Evolutionary conservation across 2,329 filamentous ascomycete genomes (phyloP).

Genomic region (Colletotrichum siamense): DNA sequence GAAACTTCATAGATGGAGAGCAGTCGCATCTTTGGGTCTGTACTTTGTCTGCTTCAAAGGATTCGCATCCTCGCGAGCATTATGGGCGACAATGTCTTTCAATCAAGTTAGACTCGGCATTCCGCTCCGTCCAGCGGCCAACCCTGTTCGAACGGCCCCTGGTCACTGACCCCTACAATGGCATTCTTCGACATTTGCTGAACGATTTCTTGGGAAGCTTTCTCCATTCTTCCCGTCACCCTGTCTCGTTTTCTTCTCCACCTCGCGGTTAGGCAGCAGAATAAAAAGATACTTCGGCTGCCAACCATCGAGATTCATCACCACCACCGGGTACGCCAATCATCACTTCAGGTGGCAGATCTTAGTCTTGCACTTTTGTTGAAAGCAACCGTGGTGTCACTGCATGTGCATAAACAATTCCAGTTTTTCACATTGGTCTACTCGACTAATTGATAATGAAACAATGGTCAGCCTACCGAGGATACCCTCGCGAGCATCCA

Average conservation of each 20-base stretch:
- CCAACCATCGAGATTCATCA: background rate
- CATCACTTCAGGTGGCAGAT: background rate
- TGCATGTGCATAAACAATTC: background rate
- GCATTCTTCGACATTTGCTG: constrained; percentile 6
- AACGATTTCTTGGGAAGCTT: background rate
- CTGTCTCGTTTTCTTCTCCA: background rate
- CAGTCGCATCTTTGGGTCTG: background rate
- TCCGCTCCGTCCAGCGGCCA: constrained; percentile 21
- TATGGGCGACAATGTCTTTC: background rate
- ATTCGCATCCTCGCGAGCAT: background rate
- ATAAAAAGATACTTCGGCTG: constrained; percentile 1
- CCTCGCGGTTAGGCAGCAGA: constrained; percentile 15
- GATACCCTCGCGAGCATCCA: background rate
- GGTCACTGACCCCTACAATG: constrained; percentile 1
- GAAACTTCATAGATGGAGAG: background rate
- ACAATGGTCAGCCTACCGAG: background rate
- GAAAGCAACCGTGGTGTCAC: background rate
- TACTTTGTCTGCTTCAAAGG: background rate
- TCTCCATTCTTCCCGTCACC: constrained; percentile 11
- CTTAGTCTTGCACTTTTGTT: background rate
- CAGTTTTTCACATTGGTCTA: background rate
- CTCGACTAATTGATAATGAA: background rate
- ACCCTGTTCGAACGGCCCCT: background rate
- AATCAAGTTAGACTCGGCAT: constrained; percentile 22
- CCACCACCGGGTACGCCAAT: background rate